These are phyloP conservation scores for Stentor roeselii DNA, from an alignment of 73 alveolate species.

Conservation along the genomic window DNA sequence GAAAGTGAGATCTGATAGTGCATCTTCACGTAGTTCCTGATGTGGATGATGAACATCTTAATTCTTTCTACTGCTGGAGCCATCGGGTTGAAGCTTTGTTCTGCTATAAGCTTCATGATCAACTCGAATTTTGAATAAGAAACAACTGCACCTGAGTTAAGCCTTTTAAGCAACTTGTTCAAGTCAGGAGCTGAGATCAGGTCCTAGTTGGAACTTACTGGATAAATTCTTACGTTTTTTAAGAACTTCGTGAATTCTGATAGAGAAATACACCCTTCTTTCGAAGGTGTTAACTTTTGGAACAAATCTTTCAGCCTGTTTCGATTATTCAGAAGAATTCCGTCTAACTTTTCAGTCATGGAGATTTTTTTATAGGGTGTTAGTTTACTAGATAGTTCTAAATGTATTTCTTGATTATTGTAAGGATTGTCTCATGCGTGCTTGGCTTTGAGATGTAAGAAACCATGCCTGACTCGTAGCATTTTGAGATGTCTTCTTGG, in stretches of 20 bases:
- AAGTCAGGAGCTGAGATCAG: neutral
- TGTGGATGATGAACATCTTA: neutral
- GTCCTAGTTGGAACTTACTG: neutral
- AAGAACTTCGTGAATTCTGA: neutral
- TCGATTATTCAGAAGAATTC: neutral
- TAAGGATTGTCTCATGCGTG: too few relatives aligned
- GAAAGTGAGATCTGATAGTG: neutral
- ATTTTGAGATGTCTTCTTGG: too few relatives aligned
- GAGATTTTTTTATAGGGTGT: neutral
- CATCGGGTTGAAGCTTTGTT: neutral
- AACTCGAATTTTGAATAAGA: neutral
- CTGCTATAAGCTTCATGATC: neutral
- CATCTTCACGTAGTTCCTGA: neutral
- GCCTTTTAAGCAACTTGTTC: neutral
- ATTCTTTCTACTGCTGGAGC: neutral
- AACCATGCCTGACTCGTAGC: too few relatives aligned
- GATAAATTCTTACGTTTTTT: neutral
- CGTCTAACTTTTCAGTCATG: slow-evolving; percentile 1
- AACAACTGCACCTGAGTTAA: neutral
- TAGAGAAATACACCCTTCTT: neutral
- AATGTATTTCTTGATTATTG: too few relatives aligned
- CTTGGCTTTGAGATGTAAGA: too few relatives aligned
- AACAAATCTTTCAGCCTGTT: slow-evolving; percentile 1
- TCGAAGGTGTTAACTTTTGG: neutral
- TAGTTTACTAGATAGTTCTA: too few relatives aligned